A percentile compares a stretch with the other conserved stretches of the same genome.
Evolutionary conservation across 495 filamentous ascomycete species (phyloP).

Genomic region (Pseudoneurospora amorphoporcata): DNA sequence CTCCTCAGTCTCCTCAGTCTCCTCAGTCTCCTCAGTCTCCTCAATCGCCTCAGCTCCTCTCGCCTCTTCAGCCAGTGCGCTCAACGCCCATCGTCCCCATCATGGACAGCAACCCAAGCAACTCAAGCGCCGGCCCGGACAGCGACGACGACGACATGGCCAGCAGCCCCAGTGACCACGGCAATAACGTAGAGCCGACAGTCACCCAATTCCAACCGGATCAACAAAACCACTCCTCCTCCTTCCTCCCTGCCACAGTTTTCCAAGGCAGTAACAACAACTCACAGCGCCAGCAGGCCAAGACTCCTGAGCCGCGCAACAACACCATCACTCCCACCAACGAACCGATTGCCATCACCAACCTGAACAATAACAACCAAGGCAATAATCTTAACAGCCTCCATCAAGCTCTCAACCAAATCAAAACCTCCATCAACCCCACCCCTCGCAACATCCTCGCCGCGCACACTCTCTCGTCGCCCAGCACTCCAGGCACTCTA

Average conservation of each 20-base stretch:
- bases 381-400: background rate
- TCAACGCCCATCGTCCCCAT: background rate
- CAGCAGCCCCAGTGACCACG: background rate
- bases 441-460: background rate
- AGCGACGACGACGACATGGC: background rate
- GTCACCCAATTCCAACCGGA: background rate
- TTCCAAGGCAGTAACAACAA: background rate
- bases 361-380: slow-evolving; percentile 12
- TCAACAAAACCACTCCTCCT: background rate
- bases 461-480: slow-evolving; percentile 10
- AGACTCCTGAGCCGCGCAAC: slow-evolving; percentile 24
- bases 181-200: background rate
- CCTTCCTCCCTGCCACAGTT: background rate
- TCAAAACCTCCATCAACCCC: background rate
- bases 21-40: too few relatives aligned
- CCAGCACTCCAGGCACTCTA: slow-evolving; percentile 36
- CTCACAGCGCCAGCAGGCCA: slow-evolving; percentile 8
- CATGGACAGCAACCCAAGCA: background rate
- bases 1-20: background rate
- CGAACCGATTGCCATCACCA: slow-evolving; percentile 17
- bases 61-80: background rate
- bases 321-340: slow-evolving; percentile 8
- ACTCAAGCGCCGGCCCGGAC: background rate
- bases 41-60: background rate
- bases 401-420: background rate